These are phyloP conservation scores for Cladosporium sp. DNA, from an alignment of 2,329 filamentous ascomycete species.

Conservation along the genomic window DNA sequence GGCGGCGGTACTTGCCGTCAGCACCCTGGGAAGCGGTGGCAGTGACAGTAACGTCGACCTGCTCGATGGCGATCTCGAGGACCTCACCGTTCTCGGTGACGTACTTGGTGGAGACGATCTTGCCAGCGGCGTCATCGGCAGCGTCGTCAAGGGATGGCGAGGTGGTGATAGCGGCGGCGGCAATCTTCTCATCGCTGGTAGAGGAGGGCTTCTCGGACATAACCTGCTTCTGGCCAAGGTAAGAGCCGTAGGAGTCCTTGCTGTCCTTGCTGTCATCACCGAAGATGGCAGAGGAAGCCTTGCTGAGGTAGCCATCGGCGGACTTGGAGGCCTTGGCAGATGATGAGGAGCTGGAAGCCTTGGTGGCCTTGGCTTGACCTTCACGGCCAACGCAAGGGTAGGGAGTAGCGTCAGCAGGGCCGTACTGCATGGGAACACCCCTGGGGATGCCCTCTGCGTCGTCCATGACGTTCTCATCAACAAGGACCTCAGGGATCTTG, in stretches of 20 bases:
- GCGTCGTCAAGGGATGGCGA: conserved; percentile 30
- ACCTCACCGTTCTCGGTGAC: conserved; percentile 46
- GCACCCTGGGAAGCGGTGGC: conserved; percentile 34
- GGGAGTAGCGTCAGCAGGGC: conserved; percentile 43
- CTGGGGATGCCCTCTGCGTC: conserved; percentile 66
- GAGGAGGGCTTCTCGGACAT: background rate
- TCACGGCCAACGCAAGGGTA: conserved; percentile 33
- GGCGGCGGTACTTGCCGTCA: conserved; percentile 32
- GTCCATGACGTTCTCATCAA: conserved; percentile 60
- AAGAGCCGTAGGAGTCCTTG: conserved; percentile 4
- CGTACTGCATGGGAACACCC: conserved; percentile 52
- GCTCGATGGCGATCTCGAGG: conserved; percentile 47
- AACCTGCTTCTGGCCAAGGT: background rate
- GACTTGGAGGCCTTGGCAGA: conserved; percentile 12
- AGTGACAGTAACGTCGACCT: conserved; percentile 46
- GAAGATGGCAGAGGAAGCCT: conserved; percentile 17
- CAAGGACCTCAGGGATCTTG: conserved; percentile 55
- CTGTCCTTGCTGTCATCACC: conserved; percentile 9
- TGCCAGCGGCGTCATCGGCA: conserved; percentile 22
- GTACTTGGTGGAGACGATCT: conserved; percentile 42
- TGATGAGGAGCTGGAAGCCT: conserved; percentile 15
- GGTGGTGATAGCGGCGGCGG: conserved; percentile 25
- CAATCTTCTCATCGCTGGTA: conserved; percentile 24
- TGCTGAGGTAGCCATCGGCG: conserved; percentile 6
- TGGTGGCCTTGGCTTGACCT: background rate